These are phyloP conservation scores for Apodospora peruviana DNA, from an alignment of 495 filamentous ascomycete genomes.

Conservation along the genomic window DNA sequence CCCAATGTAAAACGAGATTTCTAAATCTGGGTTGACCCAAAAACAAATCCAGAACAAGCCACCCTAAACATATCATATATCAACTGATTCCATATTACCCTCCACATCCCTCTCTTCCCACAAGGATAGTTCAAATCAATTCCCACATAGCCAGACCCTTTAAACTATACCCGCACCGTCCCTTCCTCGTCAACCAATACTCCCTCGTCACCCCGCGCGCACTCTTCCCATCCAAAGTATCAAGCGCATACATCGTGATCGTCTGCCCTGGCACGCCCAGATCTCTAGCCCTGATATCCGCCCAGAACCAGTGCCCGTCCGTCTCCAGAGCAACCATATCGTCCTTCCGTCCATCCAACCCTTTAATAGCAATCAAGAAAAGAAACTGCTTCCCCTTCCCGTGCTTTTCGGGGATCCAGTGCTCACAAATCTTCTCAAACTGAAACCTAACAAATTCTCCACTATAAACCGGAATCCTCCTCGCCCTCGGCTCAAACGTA, in stretches of 20 bases:
- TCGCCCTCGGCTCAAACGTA: conserved; percentile 54
- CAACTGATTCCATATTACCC: no score
- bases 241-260: conserved; percentile 56
- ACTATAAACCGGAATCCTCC: conserved; percentile 50
- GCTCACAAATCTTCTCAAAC: conserved; percentile 67
- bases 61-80: no score
- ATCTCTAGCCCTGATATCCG: conserved; percentile 58
- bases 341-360: conserved; percentile 62
- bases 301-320: conserved; percentile 68
- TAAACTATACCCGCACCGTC: conserved; percentile 56
- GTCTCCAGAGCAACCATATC: conserved; percentile 57
- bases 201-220: conserved; percentile 61
- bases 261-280: conserved; percentile 67
- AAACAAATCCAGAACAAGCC: no score
- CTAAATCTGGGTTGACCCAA: no score
- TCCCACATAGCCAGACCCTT: conserved; percentile 64
- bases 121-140: conserved; percentile 42
- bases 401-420: conserved; percentile 67
- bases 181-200: conserved; percentile 59
- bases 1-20: no score
- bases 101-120: not conserved
- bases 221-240: conserved; percentile 56
- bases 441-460: conserved; percentile 60
- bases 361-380: conserved; percentile 60
- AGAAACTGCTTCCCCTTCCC: conserved; percentile 57